A percentile compares a stretch with the other conserved stretches of the same genome.
These are phyloP conservation scores for Colletotrichum eleusines DNA, from an alignment of 2,329 filamentous ascomycete species.

Conservation along the genomic window DNA sequence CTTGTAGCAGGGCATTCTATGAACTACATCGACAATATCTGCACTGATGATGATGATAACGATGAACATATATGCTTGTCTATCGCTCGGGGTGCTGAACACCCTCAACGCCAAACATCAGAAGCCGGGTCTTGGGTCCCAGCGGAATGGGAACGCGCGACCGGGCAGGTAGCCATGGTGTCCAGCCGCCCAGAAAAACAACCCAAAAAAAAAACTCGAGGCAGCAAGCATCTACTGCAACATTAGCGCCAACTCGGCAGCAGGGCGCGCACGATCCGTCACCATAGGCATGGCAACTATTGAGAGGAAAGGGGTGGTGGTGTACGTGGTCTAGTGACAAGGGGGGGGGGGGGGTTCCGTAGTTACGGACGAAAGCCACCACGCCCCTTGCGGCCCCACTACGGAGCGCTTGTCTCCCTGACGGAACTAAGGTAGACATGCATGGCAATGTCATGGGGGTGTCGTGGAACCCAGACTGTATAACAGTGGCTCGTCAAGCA, in stretches of 20 bases:
- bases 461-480: constrained; percentile 1
- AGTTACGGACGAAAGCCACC: constrained; percentile 32
- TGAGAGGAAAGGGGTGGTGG: constrained; percentile 13
- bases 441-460: constrained; percentile 8
- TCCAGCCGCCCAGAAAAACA: not conserved
- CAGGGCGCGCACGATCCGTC: constrained; percentile 6
- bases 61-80: not conserved
- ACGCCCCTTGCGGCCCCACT: constrained; percentile 6
- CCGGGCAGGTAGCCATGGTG: constrained; percentile 23
- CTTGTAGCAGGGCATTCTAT: not conserved
- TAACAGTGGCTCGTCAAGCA: constrained; percentile 3
- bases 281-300: constrained; percentile 15
- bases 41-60: not conserved
- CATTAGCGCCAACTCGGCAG: constrained; percentile 18
- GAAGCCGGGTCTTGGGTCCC: constrained; percentile 13
- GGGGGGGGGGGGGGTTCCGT: not conserved
- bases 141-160: constrained; percentile 26
- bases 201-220: not conserved
- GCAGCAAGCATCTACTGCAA: constrained; percentile 2
- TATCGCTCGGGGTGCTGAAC: not conserved
- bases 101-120: not conserved
- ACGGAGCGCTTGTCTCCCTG: constrained; percentile 9
- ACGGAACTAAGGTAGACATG: constrained; percentile 14
- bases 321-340: not conserved
- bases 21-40: not conserved